Conservation (phyloP, 495 filamentous ascomycete genomes). For the Bacidia rubella region DNA sequence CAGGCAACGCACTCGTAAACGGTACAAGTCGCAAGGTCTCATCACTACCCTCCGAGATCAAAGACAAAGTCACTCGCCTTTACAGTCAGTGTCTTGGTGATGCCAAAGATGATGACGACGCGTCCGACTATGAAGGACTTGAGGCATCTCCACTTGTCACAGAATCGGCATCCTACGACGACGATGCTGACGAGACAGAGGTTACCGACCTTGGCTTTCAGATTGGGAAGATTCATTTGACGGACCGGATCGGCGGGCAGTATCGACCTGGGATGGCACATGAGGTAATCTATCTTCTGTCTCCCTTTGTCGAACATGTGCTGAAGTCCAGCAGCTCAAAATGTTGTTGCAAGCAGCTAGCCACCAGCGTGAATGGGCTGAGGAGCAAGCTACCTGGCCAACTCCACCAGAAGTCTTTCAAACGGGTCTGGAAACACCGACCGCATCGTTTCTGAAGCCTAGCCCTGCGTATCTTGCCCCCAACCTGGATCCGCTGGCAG, state of each 20-base stretch:
- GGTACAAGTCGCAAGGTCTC: conserved; percentile 1
- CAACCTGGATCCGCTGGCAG: background rate
- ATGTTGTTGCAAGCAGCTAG: conserved; percentile 2
- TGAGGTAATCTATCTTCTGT: conserved; percentile 36
- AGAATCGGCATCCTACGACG: conserved; percentile 53
- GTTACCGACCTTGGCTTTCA: conserved; percentile 55
- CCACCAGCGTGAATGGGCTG: conserved; percentile 4
- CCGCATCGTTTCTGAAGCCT: conserved; percentile 28
- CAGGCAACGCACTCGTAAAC: conserved; percentile 3
- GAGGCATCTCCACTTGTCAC: conserved; percentile 31
- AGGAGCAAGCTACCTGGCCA: conserved; percentile 7
- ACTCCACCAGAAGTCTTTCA: conserved; percentile 4
- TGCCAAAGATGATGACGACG: conserved; percentile 11
- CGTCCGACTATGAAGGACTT: conserved; percentile 7
- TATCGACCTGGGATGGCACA: conserved; percentile 46
- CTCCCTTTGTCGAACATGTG: background rate
- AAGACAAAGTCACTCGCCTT: conserved; percentile 6
- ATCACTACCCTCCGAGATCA: conserved; percentile 1
- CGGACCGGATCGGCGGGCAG: conserved; percentile 51
- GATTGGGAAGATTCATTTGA: conserved; percentile 57
- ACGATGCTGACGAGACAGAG: conserved; percentile 31
- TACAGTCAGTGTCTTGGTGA: conserved; percentile 4
- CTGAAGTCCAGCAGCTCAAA: background rate
- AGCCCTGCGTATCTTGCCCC: conserved; percentile 41
- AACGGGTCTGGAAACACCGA: conserved; percentile 4